Evolutionary conservation across 306 rosid species (phyloP), one percentile per base, ranked within the genome.

Genomic region (Cicer pinnatifidum): DNA sequence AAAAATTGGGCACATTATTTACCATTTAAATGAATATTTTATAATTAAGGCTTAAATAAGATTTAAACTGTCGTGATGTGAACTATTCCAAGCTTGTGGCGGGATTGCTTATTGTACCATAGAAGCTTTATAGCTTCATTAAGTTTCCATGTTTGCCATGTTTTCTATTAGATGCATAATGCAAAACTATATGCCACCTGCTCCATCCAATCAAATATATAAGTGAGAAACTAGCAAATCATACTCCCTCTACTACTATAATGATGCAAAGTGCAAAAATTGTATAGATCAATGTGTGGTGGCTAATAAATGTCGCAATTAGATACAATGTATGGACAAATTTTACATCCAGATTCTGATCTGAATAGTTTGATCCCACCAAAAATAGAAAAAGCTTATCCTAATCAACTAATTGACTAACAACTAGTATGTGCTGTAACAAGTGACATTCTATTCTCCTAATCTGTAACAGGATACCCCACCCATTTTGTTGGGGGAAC

Each of bases 361-460:
- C 35, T 33, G 39, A 62, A 67, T 75, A 61, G 73, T 69, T 79
- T 65, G 81, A 79, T 65, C 45, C 35, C 53, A 67, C 16, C 12
- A 11, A 6, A 44, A 46, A 23, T 1, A 23, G 28, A 37, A 40
- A 78, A 38, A 50, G 61, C 64, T 20, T 48, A 79, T 50, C 80
- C 82, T 78, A 72, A 39, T 54, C 62, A 50, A 54, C 52, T 80
- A 73, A 63, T 74, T 85, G 45, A 52, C 67, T 70, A 77, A 54
- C 43, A 63, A 64, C 79, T 65, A 43, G 63, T 57, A 47, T 54
- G 48, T 54, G 59, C 75, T 10, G 45, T 65, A 47, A 67, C 54
- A 54, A 71, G 74, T 68, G 44, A 33, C 63, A 68, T 51, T 65
- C 78, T 81, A 74, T 51, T 73, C 59, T 65, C 65, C 83, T 81